These are phyloP conservation scores for Aristolochia californica DNA, from an alignment of 164 flowering plant genomes.

Conservation along the genomic window DNA sequence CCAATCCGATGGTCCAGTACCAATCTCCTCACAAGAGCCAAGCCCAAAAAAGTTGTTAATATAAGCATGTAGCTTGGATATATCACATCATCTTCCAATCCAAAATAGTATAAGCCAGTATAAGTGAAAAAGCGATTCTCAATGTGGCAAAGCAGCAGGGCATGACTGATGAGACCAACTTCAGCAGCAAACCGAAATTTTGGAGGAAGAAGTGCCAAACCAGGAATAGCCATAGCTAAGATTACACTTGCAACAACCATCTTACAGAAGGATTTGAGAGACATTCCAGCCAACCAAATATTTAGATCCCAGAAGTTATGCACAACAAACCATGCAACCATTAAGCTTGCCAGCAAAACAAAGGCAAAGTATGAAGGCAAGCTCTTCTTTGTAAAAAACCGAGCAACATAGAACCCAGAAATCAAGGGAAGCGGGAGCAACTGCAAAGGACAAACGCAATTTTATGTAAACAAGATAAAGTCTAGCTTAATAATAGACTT, in stretches of 20 bases:
- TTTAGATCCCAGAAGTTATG: conserved; percentile 95
- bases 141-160: conserved; percentile 68
- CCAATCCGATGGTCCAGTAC: conserved; percentile 72
- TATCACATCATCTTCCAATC: conserved; percentile 89
- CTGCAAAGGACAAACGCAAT: conserved; percentile 33
- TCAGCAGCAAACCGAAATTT: conserved; percentile 60
- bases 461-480: no score
- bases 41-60: conserved; percentile 62
- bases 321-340: conserved; percentile 85
- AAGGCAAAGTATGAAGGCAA: conserved; percentile 77
- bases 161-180: conserved; percentile 68
- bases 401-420: conserved; percentile 82
- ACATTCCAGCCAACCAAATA: conserved; percentile 97
- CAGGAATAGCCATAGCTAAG: conserved; percentile 84
- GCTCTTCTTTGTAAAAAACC: conserved; percentile 79
- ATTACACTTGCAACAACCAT: conserved; percentile 62
- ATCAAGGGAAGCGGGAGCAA: conserved; percentile 75
- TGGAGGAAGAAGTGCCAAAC: conserved; percentile 73
- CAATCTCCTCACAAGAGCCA: conserved; percentile 78
- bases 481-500: no score
- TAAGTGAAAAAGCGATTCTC: conserved; percentile 76
- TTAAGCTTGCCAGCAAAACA: conserved; percentile 79
- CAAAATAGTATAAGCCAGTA: conserved; percentile 72
- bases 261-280: conserved; percentile 85
- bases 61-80: conserved; percentile 98